Evolutionary conservation across 352 stramenopile species (phyloP).

Genomic region (Peronospora farinosa): DNA sequence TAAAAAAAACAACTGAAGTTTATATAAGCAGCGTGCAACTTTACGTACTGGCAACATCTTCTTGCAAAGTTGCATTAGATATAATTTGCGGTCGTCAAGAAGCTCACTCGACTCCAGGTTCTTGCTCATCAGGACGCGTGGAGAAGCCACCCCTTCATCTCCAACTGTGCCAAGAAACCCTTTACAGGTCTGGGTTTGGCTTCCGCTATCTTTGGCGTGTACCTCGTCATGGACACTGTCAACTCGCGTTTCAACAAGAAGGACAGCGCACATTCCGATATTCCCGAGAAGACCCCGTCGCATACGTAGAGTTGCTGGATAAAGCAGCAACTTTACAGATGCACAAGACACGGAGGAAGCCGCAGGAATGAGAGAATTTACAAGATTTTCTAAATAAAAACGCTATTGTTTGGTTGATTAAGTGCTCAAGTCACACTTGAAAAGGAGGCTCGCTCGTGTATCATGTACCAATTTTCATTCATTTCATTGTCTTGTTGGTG

Average conservation of each 20-base stretch:
- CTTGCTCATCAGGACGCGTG: slow-evolving; percentile 83
- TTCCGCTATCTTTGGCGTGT: slow-evolving; percentile 72
- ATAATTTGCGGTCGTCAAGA: slow-evolving; percentile 20
- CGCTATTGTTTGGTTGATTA: slow-evolving; percentile 17
- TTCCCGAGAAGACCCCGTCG: slow-evolving; percentile 42
- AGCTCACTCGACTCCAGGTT: slow-evolving; percentile 30
- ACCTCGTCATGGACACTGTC: slow-evolving; percentile 65
- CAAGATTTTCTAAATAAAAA: slow-evolving; percentile 23
- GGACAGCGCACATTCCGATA: slow-evolving; percentile 25
- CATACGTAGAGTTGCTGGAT: slow-evolving; percentile 20
- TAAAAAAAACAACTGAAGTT: too few relatives aligned
- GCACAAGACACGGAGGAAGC: neutral
- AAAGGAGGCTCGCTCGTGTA: neutral
- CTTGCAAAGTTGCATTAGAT: slow-evolving; percentile 1
- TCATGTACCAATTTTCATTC: slow-evolving; percentile 6
- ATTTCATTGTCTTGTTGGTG: slow-evolving; percentile 9
- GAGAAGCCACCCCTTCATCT: slow-evolving; percentile 85
- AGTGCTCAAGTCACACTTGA: neutral
- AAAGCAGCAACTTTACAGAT: neutral
- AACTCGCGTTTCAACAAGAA: slow-evolving; percentile 38
- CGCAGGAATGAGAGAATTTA: neutral
- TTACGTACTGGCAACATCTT: neutral
- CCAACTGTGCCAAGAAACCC: slow-evolving; percentile 77
- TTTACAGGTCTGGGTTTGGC: slow-evolving; percentile 73
- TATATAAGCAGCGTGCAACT: neutral